A percentile compares a stretch with the other conserved stretches of the same genome.
phyloP scores from a whole-genome alignment of 805 yeast genomes.

The Candida golubevii region DNA sequence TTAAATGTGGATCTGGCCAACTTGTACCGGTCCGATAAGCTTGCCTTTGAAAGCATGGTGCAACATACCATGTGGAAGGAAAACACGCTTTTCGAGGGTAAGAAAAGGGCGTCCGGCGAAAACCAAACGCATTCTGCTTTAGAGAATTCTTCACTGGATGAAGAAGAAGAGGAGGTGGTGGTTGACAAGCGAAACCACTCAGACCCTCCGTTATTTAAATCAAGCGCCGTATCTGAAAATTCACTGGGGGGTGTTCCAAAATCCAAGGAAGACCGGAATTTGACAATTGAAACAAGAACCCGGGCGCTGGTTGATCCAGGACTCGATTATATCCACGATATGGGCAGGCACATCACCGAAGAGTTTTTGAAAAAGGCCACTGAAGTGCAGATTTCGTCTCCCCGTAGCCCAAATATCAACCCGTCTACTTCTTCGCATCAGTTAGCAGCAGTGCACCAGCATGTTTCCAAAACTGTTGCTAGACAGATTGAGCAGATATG shows the following conservation, averaged over 20 bases:
- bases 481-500: conserved; percentile 24
- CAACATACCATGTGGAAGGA: conserved; percentile 40
- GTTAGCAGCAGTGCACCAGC: conserved; percentile 24
- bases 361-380: conserved; percentile 31
- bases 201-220: too few species aligned
- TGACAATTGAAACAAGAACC: neutral
- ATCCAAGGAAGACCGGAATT: neutral
- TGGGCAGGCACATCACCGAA: conserved; percentile 32
- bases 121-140: neutral
- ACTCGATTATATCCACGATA: conserved; percentile 24
- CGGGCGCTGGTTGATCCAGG: neutral
- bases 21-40: conserved; percentile 42
- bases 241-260: neutral
- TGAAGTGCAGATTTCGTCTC: conserved; percentile 23
- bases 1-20: conserved; percentile 67
- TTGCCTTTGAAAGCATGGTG: conserved; percentile 37
- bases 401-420: neutral
- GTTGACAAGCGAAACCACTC: neutral
- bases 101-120: conserved; percentile 6
- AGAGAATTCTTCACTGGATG: neutral
- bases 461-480: conserved; percentile 29
- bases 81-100: conserved; percentile 21
- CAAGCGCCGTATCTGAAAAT: neutral
- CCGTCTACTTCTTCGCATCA: conserved; percentile 6
- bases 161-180: conserved; percentile 4